These are phyloP conservation scores for Argentina anserina DNA, from an alignment of 306 rosid genomes.

Conservation along the genomic window DNA sequence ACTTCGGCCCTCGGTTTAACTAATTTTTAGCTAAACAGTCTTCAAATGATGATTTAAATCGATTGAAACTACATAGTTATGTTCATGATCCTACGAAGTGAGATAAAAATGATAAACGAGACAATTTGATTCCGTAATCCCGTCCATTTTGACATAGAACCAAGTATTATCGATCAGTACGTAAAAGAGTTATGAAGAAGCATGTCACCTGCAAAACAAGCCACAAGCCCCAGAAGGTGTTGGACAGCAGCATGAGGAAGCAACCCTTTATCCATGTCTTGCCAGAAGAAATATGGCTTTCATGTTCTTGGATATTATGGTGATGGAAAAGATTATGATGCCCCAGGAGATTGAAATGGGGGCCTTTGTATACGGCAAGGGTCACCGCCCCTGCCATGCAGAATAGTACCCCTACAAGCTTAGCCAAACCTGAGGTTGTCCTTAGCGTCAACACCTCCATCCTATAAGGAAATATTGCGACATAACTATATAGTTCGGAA, in stretches of 20 bases:
- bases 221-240: constrained; percentile 64
- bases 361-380: constrained; percentile 77
- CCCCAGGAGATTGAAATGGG: constrained; percentile 35
- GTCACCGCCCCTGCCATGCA: constrained; percentile 59
- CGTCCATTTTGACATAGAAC: neutral
- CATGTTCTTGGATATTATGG: constrained; percentile 20
- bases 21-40: too few relatives aligned
- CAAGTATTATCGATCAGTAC: neutral
- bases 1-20: too few relatives aligned
- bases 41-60: neutral
- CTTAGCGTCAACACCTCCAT: constrained; percentile 57
- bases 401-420: constrained; percentile 55
- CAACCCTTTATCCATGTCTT: constrained; percentile 76
- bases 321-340: constrained; percentile 34
- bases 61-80: neutral
- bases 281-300: constrained; percentile 21
- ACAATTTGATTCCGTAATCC: neutral
- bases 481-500: neutral
- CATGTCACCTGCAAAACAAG: constrained; percentile 69
- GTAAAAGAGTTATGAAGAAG: neutral
- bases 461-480: constrained; percentile 26
- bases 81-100: neutral
- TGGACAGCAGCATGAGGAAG: constrained; percentile 74
- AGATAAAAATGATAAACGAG: neutral
- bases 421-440: constrained; percentile 53